These are phyloP conservation scores for Saccharomyces jurei DNA, from an alignment of 805 yeast genomes.

Conservation along the genomic window DNA sequence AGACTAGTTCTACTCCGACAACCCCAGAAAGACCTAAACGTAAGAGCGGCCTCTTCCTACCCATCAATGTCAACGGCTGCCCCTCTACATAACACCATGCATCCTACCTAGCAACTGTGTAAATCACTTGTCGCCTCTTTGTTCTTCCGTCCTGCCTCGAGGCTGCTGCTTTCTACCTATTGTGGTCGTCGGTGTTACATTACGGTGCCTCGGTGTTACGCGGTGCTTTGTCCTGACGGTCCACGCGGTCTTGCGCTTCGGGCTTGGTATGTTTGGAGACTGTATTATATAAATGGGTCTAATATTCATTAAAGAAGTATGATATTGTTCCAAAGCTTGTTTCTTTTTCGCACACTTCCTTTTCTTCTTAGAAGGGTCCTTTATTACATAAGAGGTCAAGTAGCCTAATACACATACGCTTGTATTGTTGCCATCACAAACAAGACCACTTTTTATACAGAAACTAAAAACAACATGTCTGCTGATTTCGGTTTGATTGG, in stretches of 20 bases:
- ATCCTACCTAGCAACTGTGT: background rate
- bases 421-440: background rate
- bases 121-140: background rate
- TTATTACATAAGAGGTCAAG: background rate
- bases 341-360: background rate
- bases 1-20: constrained; percentile 12
- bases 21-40: constrained; percentile 4
- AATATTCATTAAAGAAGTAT: background rate
- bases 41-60: constrained; percentile 6
- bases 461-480: constrained; percentile 8
- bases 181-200: background rate
- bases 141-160: background rate
- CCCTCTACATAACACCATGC: background rate
- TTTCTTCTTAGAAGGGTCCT: background rate
- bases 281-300: background rate
- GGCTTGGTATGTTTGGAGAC: background rate
- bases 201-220: background rate
- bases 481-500: constrained; percentile 97
- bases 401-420: background rate
- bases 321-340: background rate
- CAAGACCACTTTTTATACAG: background rate
- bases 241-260: background rate
- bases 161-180: background rate
- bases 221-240: background rate
- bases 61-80: background rate